These are phyloP conservation scores for Sporothrix curviconia DNA, from an alignment of 2,329 filamentous ascomycete genomes.

Conservation along the genomic window DNA sequence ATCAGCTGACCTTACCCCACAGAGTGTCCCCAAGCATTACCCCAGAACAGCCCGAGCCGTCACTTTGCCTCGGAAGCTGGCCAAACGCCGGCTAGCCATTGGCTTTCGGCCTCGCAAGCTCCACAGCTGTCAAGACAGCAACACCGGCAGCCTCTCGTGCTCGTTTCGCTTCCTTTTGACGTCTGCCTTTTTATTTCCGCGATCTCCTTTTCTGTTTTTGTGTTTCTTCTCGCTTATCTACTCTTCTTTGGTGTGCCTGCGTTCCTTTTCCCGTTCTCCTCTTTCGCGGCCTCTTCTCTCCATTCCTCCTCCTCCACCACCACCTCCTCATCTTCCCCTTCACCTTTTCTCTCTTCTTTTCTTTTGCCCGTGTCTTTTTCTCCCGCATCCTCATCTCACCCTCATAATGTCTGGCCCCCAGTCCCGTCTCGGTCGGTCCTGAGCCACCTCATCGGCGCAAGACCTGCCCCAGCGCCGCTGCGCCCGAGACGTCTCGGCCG, in stretches of 20 bases:
- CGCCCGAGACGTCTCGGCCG: slow-evolving; percentile 25
- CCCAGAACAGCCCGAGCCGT: too few species aligned
- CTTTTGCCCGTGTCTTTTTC: too few species aligned
- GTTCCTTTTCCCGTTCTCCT: not conserved
- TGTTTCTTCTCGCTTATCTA: not conserved
- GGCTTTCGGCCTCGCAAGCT: too few species aligned
- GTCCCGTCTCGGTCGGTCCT: slow-evolving; percentile 54
- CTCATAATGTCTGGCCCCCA: slow-evolving; percentile 55
- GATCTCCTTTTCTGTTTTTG: not conserved
- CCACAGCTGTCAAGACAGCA: too few species aligned
- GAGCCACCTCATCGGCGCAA: slow-evolving; percentile 38
- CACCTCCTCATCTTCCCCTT: not conserved
- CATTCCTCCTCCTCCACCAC: not conserved
- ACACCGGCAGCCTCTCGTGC: too few species aligned
- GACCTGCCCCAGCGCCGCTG: slow-evolving; percentile 16
- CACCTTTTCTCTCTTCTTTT: not conserved
- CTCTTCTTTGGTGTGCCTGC: not conserved
- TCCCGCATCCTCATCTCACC: not conserved
- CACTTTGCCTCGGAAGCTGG: too few species aligned
- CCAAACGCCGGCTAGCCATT: too few species aligned
- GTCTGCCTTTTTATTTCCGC: not conserved
- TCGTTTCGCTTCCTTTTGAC: not conserved
- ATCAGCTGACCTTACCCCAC: too few species aligned
- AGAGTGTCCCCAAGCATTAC: too few species aligned
- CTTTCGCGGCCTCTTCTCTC: not conserved